A percentile compares a stretch with the other conserved stretches of the same genome.
These are phyloP conservation scores for Rubia balearica DNA, from an alignment of 305 asterid genomes.

Conservation along the genomic window DNA sequence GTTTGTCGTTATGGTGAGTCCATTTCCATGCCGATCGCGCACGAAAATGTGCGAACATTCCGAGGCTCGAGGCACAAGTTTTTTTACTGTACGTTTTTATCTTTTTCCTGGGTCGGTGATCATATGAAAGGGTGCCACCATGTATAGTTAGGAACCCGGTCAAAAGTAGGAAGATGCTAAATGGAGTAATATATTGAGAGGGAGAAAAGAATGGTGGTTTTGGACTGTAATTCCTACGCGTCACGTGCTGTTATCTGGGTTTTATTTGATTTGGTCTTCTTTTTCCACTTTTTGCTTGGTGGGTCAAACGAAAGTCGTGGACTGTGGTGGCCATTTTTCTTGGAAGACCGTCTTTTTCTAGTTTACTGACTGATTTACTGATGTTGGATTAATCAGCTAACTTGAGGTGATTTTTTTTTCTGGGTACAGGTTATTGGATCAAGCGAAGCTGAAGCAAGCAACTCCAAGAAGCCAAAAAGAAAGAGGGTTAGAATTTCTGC, in stretches of 20 bases:
- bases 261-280: slow-evolving; percentile 12
- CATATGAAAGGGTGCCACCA: slow-evolving; percentile 6
- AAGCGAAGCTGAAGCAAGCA: slow-evolving; percentile 41
- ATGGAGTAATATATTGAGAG: slow-evolving; percentile 16
- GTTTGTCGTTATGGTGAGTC: slow-evolving; percentile 36
- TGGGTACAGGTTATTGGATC: slow-evolving; percentile 36
- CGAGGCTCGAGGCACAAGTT: slow-evolving; percentile 28
- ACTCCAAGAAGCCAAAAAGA: slow-evolving; percentile 59
- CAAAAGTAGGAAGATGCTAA: slow-evolving; percentile 20
- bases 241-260: slow-evolving; percentile 14
- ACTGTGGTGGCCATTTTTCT: neutral
- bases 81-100: slow-evolving; percentile 23
- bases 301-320: slow-evolving; percentile 24
- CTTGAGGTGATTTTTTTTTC: slow-evolving; percentile 15
- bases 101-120: slow-evolving; percentile 1
- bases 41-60: slow-evolving; percentile 32
- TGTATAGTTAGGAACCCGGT: slow-evolving; percentile 10
- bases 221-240: slow-evolving; percentile 20
- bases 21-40: slow-evolving; percentile 38
- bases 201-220: slow-evolving; percentile 18
- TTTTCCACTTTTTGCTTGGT: slow-evolving; percentile 13
- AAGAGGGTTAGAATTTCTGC: slow-evolving; percentile 50
- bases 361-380: neutral
- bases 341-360: neutral
- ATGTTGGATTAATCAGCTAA: slow-evolving; percentile 12